Conservation (phyloP, 1,139 yeast species). For the Ogataea hybrid region DNA sequence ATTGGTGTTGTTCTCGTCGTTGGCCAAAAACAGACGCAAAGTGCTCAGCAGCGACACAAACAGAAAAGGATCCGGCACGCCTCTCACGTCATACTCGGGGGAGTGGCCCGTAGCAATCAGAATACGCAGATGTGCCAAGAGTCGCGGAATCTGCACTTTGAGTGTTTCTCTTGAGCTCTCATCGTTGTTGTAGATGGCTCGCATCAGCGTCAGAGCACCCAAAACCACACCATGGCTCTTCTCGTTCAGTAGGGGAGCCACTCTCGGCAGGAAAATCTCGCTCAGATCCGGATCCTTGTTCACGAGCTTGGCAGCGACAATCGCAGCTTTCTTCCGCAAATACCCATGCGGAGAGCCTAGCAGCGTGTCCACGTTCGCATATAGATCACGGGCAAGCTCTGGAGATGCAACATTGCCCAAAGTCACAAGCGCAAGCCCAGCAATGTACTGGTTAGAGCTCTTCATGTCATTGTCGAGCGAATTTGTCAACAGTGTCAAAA, state of each 20-base stretch:
- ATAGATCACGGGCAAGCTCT: slow-evolving; percentile 89
- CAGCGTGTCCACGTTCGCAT: slow-evolving; percentile 77
- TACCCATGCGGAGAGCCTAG: slow-evolving; percentile 61
- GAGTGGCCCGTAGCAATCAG: slow-evolving; percentile 67
- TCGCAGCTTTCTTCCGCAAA: slow-evolving; percentile 80
- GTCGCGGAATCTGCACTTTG: slow-evolving; percentile 45
- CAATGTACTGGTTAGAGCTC: slow-evolving; percentile 77
- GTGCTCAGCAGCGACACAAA: slow-evolving; percentile 65
- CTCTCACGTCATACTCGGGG: slow-evolving; percentile 89
- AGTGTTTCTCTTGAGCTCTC: slow-evolving; percentile 40
- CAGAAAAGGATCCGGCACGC: slow-evolving; percentile 83
- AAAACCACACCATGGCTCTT: slow-evolving; percentile 75
- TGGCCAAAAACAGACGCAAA: slow-evolving; percentile 44
- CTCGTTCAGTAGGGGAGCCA: slow-evolving; percentile 52
- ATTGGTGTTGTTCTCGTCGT: slow-evolving; percentile 36
- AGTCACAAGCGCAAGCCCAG: slow-evolving; percentile 84
- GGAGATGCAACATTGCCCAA: slow-evolving; percentile 90
- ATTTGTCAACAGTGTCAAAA: slow-evolving; percentile 87
- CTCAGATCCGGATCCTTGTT: slow-evolving; percentile 73
- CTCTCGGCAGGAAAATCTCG: slow-evolving; percentile 66
- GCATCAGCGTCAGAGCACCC: slow-evolving; percentile 64
- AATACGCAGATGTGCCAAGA: slow-evolving; percentile 58
- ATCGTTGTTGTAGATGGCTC: slow-evolving; percentile 50
- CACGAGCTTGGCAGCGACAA: slow-evolving; percentile 68
- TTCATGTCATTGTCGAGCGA: slow-evolving; percentile 88